Evolutionary conservation across 768 basidiomycete genomes (phyloP).

Genomic region (Boletus subparvulus): DNA sequence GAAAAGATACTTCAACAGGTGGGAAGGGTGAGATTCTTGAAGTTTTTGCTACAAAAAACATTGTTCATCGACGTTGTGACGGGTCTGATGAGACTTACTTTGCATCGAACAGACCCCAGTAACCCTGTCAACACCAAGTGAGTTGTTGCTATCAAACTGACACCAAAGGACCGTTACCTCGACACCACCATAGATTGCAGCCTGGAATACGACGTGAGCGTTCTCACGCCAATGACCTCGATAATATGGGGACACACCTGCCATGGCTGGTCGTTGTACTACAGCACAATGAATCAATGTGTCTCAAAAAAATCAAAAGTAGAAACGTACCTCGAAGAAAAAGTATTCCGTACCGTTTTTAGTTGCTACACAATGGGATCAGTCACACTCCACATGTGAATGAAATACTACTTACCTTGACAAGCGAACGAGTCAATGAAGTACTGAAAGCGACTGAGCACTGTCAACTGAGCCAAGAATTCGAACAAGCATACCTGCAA

Average conservation of each 20-base stretch:
- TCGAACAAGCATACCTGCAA: slow-evolving; percentile 45
- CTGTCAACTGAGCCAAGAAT: background rate
- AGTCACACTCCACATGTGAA: slow-evolving; percentile 1
- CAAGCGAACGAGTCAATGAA: slow-evolving; percentile 91
- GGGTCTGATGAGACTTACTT: slow-evolving; percentile 39
- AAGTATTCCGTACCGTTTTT: slow-evolving; percentile 80
- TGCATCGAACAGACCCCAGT: slow-evolving; percentile 66
- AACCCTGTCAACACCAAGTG: slow-evolving; percentile 34
- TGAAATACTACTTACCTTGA: slow-evolving; percentile 22
- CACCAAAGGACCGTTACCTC: slow-evolving; percentile 40
- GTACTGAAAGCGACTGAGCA: slow-evolving; percentile 41
- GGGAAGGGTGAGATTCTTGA: slow-evolving; percentile 72
- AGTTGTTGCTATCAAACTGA: slow-evolving; percentile 6
- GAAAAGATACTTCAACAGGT: slow-evolving; percentile 37
- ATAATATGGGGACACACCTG: slow-evolving; percentile 47
- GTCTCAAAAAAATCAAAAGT: background rate
- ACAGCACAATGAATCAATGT: background rate
- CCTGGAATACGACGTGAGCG: slow-evolving; percentile 36
- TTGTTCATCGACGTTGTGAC: slow-evolving; percentile 24
- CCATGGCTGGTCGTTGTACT: slow-evolving; percentile 82
- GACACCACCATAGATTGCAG: slow-evolving; percentile 73
- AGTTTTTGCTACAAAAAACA: slow-evolving; percentile 49
- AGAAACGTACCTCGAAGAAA: slow-evolving; percentile 68
- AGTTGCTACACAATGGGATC: slow-evolving; percentile 51
- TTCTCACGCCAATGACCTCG: background rate